Evolutionary conservation across 257 asterid species (phyloP).

Genomic region (Fraxinus quadrangulata): DNA sequence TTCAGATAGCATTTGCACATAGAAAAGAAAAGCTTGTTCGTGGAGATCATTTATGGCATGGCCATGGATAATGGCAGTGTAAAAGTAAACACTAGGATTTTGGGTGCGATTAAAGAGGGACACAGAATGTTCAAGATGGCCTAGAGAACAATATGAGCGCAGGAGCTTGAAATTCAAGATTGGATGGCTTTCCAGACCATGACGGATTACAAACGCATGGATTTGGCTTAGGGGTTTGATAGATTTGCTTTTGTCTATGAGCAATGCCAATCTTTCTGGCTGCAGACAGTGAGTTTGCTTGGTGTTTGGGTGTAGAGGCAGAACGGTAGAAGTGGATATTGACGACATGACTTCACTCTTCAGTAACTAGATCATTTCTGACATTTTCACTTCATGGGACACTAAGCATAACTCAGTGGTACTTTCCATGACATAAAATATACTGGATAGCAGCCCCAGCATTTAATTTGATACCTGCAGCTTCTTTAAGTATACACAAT

Average conservation of each 20-base stretch:
- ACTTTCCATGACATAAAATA: not conserved
- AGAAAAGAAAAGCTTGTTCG: slow-evolving; percentile 43
- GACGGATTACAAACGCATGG: slow-evolving; percentile 48
- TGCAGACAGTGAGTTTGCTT: slow-evolving; percentile 25
- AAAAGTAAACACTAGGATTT: slow-evolving; percentile 45
- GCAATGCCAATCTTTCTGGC: slow-evolving; percentile 44
- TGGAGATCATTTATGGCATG: slow-evolving; percentile 44
- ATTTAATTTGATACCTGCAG: not conserved
- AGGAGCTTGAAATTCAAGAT: slow-evolving; percentile 53
- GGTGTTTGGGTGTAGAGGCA: slow-evolving; percentile 23
- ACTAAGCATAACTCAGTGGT: not conserved
- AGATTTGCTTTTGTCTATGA: slow-evolving; percentile 47
- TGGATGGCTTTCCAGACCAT: slow-evolving; percentile 41
- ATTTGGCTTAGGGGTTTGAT: slow-evolving; percentile 41
- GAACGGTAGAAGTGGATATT: slow-evolving; percentile 36
- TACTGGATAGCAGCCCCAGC: not conserved
- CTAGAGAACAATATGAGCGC: slow-evolving; percentile 47
- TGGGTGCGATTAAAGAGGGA: slow-evolving; percentile 43
- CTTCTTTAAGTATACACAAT: not conserved
- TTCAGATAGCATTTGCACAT: slow-evolving; percentile 47
- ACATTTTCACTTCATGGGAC: not conserved
- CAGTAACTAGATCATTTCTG: not conserved
- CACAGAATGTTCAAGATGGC: slow-evolving; percentile 35
- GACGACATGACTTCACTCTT: slow-evolving; percentile 40
- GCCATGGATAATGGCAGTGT: slow-evolving; percentile 53